phyloP scores from a whole-genome alignment of 306 rosid genomes.

The Prunus armeniaca region DNA sequence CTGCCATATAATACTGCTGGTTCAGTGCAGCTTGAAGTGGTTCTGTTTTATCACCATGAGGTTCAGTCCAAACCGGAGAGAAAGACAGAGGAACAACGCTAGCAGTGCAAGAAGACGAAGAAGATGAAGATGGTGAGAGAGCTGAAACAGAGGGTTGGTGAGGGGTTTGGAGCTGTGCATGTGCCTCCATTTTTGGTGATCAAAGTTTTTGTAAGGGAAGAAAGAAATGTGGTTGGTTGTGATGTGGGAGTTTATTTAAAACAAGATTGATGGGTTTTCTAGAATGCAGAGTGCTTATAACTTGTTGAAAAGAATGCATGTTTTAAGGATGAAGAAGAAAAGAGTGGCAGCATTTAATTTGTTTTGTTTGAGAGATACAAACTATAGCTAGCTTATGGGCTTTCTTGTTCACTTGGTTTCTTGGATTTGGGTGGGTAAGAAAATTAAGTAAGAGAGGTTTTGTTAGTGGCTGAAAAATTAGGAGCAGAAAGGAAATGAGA shows the following conservation, averaged over 20 bases:
- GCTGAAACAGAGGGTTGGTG: conserved; percentile 34
- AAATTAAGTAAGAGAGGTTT: conserved; percentile 26
- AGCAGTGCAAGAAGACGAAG: conserved; percentile 30
- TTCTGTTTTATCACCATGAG: neutral
- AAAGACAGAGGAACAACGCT: conserved; percentile 16
- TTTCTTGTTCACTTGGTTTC: neutral
- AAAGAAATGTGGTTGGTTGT: neutral
- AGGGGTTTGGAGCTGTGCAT: conserved; percentile 15
- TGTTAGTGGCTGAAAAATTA: conserved; percentile 33
- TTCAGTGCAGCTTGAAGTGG: neutral
- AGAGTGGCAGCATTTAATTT: conserved; percentile 18
- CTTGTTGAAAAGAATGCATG: conserved; percentile 21
- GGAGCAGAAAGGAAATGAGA: conserved; percentile 38
- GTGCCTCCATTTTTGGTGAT: conserved; percentile 41
- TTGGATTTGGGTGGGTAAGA: conserved; percentile 29
- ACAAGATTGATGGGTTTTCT: neutral
- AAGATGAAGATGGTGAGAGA: conserved; percentile 6
- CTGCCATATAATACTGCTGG: conserved; percentile 10
- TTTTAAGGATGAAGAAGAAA: conserved; percentile 21
- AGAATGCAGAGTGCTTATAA: neutral
- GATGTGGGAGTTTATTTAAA: neutral
- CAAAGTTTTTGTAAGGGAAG: conserved; percentile 15
- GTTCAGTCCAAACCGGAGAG: conserved; percentile 33
- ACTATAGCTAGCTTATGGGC: neutral
- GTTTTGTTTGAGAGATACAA: conserved; percentile 17